phyloP scores from a whole-genome alignment of 306 rosid species.

The barrel medic (Medicago truncatula) region DNA sequence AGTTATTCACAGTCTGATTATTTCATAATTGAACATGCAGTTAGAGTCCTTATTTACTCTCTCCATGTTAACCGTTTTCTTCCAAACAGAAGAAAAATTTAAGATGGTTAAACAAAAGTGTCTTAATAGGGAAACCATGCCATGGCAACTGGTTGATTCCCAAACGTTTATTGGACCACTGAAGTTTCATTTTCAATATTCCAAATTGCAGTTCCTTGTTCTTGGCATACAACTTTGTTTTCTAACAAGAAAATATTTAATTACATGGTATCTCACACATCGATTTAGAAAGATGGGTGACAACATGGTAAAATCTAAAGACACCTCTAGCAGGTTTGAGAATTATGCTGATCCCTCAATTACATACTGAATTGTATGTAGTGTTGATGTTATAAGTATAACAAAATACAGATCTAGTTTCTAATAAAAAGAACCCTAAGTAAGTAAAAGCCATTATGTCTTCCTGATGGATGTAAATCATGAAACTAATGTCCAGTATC shows the following conservation, averaged over 20 bases:
- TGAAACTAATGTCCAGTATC: conserved; percentile 32
- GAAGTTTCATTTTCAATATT: neutral
- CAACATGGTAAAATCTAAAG: neutral
- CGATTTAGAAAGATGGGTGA: neutral
- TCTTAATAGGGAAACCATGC: too few species aligned
- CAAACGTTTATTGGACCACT: neutral
- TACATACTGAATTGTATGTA: neutral
- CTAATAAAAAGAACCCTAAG: neutral
- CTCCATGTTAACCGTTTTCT: neutral
- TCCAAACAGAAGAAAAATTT: too few species aligned
- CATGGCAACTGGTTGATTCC: neutral
- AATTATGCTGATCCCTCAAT: neutral
- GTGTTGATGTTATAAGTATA: neutral
- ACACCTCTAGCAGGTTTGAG: neutral
- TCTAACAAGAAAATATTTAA: conserved; percentile 4
- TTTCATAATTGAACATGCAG: neutral
- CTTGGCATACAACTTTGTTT: conserved; percentile 2
- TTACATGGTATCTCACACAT: neutral
- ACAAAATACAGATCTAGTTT: neutral
- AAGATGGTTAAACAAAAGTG: too few species aligned
- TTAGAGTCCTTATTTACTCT: neutral
- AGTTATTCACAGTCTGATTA: conserved; percentile 1
- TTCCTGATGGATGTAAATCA: neutral
- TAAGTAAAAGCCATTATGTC: neutral
- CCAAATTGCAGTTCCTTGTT: neutral